Evolutionary conservation across 352 stramenopile species (phyloP), one percentile per base, ranked within the genome.

Genomic region (Pythium monospermum): DNA sequence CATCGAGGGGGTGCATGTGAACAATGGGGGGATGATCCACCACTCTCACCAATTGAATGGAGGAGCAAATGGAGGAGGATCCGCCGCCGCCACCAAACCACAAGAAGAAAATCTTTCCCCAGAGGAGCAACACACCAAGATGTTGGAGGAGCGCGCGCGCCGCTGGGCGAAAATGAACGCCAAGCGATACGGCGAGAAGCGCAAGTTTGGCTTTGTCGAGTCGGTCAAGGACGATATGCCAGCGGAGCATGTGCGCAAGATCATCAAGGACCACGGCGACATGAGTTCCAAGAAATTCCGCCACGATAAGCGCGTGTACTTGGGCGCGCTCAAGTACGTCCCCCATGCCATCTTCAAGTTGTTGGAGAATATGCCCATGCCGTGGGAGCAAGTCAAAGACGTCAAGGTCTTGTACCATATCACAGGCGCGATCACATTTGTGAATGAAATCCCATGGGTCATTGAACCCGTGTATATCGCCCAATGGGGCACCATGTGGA

Each of bases 311-410:
- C 84, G 97, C 43, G 87, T 99, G 25, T 99, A 99, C 66, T 66
- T 99, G 0, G 97, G 97, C n/a, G 97, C 97, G 35, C 77, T 99
- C 38, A 99, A 99, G 71, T 99, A 99, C 69, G 94, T 99, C 22
- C 97, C 97, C 12, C 97, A 99, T 65, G 95, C 97, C 16, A 86
- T 99, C 32, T 99, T 98, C 67, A 99, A 99, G 79, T 73, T 99
- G 37, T 69, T 99, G 45, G 97, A 99, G 79, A 99, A 99, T 69
- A 99, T 99, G 91, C 97, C 97, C 38, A 99, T 99, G 97, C 97
- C 97, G 3, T 99, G 97, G 97, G 97, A 99, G 68, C 95, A 98
- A 57, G 96, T 99, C 31, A 96, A 98, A 48, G 97, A 98, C 52
- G 97, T 99, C 35, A 97, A 98, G 54, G 96, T 99, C 23, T 63